phyloP scores from a whole-genome alignment of 768 basidiomycete genomes.

The Termitomyces sp. region DNA sequence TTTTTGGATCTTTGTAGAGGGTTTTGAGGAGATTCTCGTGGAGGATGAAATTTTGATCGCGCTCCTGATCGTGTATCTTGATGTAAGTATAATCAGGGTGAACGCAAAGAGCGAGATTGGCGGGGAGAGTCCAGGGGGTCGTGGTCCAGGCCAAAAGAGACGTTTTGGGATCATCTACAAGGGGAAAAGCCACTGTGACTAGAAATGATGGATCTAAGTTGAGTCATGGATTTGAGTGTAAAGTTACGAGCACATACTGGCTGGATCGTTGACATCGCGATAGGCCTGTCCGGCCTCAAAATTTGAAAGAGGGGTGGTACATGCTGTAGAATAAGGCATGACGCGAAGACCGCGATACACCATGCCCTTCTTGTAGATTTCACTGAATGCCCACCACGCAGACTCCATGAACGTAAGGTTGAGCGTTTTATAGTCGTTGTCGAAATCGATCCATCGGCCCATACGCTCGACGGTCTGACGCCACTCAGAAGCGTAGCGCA shows the following conservation, averaged over 20 bases:
- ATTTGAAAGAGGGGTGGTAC: slow-evolving; percentile 94
- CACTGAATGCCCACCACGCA: slow-evolving; percentile 98
- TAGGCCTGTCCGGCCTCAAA: slow-evolving; percentile 95
- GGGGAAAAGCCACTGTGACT: slow-evolving; percentile 91
- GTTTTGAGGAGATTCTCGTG: slow-evolving; percentile 84
- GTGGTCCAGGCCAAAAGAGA: slow-evolving; percentile 97
- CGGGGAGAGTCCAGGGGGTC: slow-evolving; percentile 97
- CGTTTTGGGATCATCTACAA: slow-evolving; percentile 90
- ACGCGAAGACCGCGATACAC: slow-evolving; percentile 93
- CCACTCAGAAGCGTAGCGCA: slow-evolving; percentile 96
- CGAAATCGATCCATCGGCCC: slow-evolving; percentile 99
- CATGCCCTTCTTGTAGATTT: slow-evolving; percentile 88
- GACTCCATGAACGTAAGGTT: slow-evolving; percentile 94
- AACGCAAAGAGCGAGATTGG: slow-evolving; percentile 92
- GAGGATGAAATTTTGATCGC: slow-evolving; percentile 85
- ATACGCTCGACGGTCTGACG: slow-evolving; percentile 92
- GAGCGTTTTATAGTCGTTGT: slow-evolving; percentile 98
- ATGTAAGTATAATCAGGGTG: slow-evolving; percentile 95
- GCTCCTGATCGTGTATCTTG: slow-evolving; percentile 92
- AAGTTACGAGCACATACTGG: slow-evolving; percentile 46
- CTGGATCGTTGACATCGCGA: slow-evolving; percentile 91
- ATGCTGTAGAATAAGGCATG: slow-evolving; percentile 98
- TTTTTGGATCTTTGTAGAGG: slow-evolving; percentile 95
- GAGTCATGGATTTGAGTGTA: background rate
- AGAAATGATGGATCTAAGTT: slow-evolving; percentile 2